A percentile compares a stretch with the other conserved stretches of the same genome.
These are phyloP conservation scores for Inga laurina DNA, from an alignment of 306 rosid genomes.

Conservation along the genomic window DNA sequence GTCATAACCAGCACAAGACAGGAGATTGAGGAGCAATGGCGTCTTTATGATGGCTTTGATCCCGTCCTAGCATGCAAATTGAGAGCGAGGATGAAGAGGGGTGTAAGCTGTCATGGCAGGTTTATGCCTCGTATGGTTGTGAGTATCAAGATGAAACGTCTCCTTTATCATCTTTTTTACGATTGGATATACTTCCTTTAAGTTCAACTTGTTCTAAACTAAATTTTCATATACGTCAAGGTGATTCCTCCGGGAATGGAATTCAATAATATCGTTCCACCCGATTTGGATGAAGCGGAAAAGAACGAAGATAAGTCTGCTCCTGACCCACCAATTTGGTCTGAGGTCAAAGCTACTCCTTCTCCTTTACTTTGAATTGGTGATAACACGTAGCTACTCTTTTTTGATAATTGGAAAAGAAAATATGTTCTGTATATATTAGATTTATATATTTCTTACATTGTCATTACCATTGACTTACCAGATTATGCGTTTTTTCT, in stretches of 20 bases:
- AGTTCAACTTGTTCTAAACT: neutral
- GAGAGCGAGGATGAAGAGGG: conserved; percentile 82
- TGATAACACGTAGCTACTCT: neutral
- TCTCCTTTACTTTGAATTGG: conserved; percentile 20
- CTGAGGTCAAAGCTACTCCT: conserved; percentile 64
- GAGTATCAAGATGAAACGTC: conserved; percentile 35
- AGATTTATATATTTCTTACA: neutral
- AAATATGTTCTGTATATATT: conserved; percentile 22
- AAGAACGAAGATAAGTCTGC: conserved; percentile 47
- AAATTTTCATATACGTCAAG: conserved; percentile 32
- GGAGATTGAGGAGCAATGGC: conserved; percentile 98
- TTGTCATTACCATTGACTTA: conserved; percentile 40
- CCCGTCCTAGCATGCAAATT: conserved; percentile 91
- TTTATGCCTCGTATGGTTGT: conserved; percentile 95
- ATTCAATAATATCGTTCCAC: conserved; percentile 91
- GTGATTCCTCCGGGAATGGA: conserved; percentile 99
- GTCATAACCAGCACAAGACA: conserved; percentile 92
- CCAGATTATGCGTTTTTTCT: conserved; percentile 97
- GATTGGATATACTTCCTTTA: neutral
- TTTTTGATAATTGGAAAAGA: neutral
- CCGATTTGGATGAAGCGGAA: conserved; percentile 50
- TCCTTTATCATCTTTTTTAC: neutral
- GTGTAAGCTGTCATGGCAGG: conserved; percentile 98
- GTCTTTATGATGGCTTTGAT: conserved; percentile 94
- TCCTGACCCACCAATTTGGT: conserved; percentile 91